Base-by-base conservation (phyloP, 1,139 yeast species). In the Scheffersomyces stambukii region DNA sequence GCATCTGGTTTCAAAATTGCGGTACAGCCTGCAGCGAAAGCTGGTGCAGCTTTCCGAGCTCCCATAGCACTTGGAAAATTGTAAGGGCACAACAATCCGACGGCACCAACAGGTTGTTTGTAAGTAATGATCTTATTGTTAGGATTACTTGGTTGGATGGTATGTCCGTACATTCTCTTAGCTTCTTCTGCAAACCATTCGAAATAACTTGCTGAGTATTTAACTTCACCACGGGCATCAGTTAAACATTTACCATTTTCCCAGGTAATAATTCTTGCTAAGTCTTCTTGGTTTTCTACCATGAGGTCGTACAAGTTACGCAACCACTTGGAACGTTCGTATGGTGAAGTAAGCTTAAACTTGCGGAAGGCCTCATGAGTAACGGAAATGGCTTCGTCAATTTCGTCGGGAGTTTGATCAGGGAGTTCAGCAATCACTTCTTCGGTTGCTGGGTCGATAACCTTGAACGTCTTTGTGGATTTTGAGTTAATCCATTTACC, bases 401-500 rank as follows among this genome's bases (percentile, higher is more conserved):
- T 69, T 33, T 66, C 73, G 32, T 68, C 69, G 5, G 72, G 64
- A 28, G 78, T 68, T 36, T 71, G 75, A 36, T 78, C 80, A 8
- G 80, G 72, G 21, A 75, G 69, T 27, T 64, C 65, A 13, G 75
- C 75, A 34, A 86, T 71, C 16, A 60, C 58, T 33, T 72, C 69
- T 19, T 65, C 73, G 25, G 80, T 77, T 1, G 93, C 93, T 3
- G 96, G 96, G 52, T 86, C 88, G 21, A 56, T 54, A 14, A 85
- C 95, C 20, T 71, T 63, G 53, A 83, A 85, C 11, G 74, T 65
- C 32, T 70, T 70, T 15, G 67, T 56, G 12, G 77, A 62, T 25
- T 62, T 57, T 14, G 77, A 65, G 13, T 56, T 48, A 27, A 71
- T 54, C 88, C 94, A 86, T 45, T 76, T 59, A 28, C 95, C 95